Conservation (phyloP, 306 rosid species). For the Myrica gale region DNA sequence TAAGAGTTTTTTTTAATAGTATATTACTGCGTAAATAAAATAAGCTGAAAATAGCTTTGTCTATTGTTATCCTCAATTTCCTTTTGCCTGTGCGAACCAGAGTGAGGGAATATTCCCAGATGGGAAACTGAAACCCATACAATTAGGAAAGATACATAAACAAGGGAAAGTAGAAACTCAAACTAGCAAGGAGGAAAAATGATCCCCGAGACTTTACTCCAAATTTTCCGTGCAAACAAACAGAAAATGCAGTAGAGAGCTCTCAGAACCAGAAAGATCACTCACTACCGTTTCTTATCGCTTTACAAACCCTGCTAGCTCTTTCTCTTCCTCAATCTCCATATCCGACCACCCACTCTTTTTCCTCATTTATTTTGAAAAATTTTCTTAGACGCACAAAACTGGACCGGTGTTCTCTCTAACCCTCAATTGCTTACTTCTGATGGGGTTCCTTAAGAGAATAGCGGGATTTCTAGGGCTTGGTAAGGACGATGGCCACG, state of each 20-base stretch:
- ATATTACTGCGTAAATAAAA: too few species aligned
- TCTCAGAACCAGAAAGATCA: background rate
- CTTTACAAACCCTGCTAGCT: background rate
- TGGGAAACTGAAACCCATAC: too few species aligned
- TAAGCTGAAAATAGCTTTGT: too few species aligned
- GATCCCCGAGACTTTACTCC: background rate
- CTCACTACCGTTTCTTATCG: background rate
- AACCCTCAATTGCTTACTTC: background rate
- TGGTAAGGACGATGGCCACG: slow-evolving; percentile 50
- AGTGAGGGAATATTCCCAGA: too few species aligned
- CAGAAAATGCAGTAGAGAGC: background rate
- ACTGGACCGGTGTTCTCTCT: background rate
- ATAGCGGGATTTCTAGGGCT: slow-evolving; percentile 62
- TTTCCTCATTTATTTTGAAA: background rate
- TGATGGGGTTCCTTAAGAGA: slow-evolving; percentile 57
- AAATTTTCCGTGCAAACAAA: background rate
- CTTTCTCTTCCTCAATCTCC: background rate
- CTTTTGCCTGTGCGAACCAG: too few species aligned
- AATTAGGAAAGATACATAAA: too few species aligned
- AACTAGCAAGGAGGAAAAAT: too few species aligned
- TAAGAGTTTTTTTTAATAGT: too few species aligned
- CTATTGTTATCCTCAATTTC: too few species aligned
- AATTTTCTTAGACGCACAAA: background rate
- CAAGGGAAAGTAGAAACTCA: too few species aligned
- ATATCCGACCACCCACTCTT: background rate